phyloP scores from a whole-genome alignment of 768 basidiomycete species.

The Phlebiopsis flavidoalba region DNA sequence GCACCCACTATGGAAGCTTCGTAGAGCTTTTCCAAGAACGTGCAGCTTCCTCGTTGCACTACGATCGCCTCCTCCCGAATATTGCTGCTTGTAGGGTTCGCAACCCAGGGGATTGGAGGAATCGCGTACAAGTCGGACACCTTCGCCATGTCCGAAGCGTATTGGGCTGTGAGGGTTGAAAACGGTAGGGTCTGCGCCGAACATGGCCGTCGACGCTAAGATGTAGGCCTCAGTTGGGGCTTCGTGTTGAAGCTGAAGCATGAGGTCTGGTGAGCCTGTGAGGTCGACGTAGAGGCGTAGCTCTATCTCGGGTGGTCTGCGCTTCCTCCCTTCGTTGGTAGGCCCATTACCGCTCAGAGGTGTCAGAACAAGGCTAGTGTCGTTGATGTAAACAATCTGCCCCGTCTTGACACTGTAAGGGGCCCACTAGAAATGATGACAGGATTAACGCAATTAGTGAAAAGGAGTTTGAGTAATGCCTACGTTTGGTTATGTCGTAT shows the following conservation, averaged over 20 bases:
- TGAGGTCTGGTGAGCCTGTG: slow-evolving; percentile 41
- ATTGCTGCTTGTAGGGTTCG: slow-evolving; percentile 40
- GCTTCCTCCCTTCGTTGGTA: slow-evolving; percentile 14
- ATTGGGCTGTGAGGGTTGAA: slow-evolving; percentile 25
- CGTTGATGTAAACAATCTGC: slow-evolving; percentile 79
- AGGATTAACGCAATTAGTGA: neutral
- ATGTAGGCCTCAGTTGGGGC: slow-evolving; percentile 43
- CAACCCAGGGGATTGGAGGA: slow-evolving; percentile 56
- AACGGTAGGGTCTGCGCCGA: slow-evolving; percentile 58
- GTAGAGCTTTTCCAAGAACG: slow-evolving; percentile 81
- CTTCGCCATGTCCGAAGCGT: slow-evolving; percentile 45
- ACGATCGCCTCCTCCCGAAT: slow-evolving; percentile 55
- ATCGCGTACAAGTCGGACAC: slow-evolving; percentile 52
- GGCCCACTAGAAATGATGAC: slow-evolving; percentile 54
- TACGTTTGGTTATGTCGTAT: slow-evolving; percentile 82
- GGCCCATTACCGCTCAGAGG: slow-evolving; percentile 25
- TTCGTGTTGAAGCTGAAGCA: slow-evolving; percentile 32
- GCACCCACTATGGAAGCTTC: slow-evolving; percentile 67
- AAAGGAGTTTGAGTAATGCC: slow-evolving; percentile 21
- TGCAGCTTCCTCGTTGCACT: slow-evolving; percentile 74
- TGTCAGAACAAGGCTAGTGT: slow-evolving; percentile 42
- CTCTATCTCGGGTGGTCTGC: slow-evolving; percentile 41
- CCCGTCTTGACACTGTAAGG: slow-evolving; percentile 75
- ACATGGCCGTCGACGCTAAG: slow-evolving; percentile 59
- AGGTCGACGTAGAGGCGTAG: slow-evolving; percentile 55